phyloP scores from a whole-genome alignment of 208 protist species.

The Trypanosoma vivax region DNA sequence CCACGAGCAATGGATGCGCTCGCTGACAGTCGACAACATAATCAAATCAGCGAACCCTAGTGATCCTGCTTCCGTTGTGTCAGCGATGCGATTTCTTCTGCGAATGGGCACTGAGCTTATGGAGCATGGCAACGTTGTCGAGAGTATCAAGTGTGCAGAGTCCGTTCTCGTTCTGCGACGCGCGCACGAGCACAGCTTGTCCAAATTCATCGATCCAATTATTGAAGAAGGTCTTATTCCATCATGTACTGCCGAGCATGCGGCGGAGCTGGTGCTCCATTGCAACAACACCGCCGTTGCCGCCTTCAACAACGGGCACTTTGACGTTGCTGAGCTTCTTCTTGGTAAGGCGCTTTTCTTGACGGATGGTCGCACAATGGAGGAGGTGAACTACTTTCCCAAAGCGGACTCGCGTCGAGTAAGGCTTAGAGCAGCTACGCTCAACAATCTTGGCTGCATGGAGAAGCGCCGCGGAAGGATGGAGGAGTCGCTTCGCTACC shows the following conservation, averaged over 20 bases:
- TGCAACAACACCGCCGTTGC: slow-evolving; percentile 80
- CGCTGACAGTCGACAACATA: neutral
- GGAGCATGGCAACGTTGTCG: slow-evolving; percentile 58
- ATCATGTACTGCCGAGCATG: slow-evolving; percentile 23
- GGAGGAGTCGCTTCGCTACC: slow-evolving; percentile 44
- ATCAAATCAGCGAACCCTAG: slow-evolving; percentile 6
- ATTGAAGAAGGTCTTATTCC: slow-evolving; percentile 5
- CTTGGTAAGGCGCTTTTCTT: slow-evolving; percentile 78
- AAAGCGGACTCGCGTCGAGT: slow-evolving; percentile 37
- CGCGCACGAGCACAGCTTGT: slow-evolving; percentile 22
- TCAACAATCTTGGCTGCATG: slow-evolving; percentile 89
- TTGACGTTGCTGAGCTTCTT: slow-evolving; percentile 57
- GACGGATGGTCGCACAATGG: slow-evolving; percentile 26
- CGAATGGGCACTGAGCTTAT: slow-evolving; percentile 51
- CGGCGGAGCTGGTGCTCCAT: slow-evolving; percentile 50
- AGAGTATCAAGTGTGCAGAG: slow-evolving; percentile 71
- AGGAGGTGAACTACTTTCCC: slow-evolving; percentile 27
- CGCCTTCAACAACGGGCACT: slow-evolving; percentile 48
- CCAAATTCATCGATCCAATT: slow-evolving; percentile 15
- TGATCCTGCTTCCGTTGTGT: slow-evolving; percentile 17
- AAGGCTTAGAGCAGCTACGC: slow-evolving; percentile 68
- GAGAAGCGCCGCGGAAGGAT: slow-evolving; percentile 62
- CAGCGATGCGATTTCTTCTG: slow-evolving; percentile 53
- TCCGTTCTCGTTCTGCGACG: slow-evolving; percentile 62
- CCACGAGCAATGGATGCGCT: slow-evolving; percentile 2